Percentiles rank a stretch among this genome's conserved stretches.
These are phyloP conservation scores for Akebia trifoliata DNA, from an alignment of 164 flowering plant genomes.

Conservation along the genomic window DNA sequence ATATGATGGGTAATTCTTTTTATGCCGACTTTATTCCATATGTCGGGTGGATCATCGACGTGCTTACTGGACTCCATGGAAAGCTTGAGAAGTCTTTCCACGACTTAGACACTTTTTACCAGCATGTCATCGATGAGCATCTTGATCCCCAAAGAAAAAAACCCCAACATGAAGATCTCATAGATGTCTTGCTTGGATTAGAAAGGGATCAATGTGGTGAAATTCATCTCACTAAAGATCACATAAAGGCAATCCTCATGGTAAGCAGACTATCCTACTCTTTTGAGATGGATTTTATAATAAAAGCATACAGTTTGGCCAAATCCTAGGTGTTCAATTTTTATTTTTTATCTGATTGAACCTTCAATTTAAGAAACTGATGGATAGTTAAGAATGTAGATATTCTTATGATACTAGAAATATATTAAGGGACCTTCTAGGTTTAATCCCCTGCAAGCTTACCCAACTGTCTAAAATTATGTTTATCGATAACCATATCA, in stretches of 20 bases:
- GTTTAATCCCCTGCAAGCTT: too few relatives aligned
- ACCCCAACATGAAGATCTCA: constrained; percentile 11
- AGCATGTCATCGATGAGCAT: constrained; percentile 23
- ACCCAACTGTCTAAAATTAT: too few relatives aligned
- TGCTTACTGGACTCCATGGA: background rate
- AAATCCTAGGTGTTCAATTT: too few relatives aligned
- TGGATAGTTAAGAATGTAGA: too few relatives aligned
- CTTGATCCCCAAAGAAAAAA: constrained; percentile 11
- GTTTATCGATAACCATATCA: too few relatives aligned
- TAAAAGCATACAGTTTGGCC: too few relatives aligned
- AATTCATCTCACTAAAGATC: constrained; percentile 17
- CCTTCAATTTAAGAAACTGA: too few relatives aligned
- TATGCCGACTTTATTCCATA: constrained; percentile 4
- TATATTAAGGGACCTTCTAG: too few relatives aligned
- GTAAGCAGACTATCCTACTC: too few relatives aligned
- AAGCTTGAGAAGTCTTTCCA: constrained; percentile 9
- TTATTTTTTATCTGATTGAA: too few relatives aligned
- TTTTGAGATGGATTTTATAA: too few relatives aligned
- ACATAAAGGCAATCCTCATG: constrained; percentile 25
- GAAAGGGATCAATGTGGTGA: background rate
- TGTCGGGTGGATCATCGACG: background rate
- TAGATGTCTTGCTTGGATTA: constrained; percentile 27
- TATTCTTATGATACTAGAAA: too few relatives aligned
- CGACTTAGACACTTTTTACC: constrained; percentile 10
- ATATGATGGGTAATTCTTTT: background rate